A percentile compares a stretch with the other conserved stretches of the same genome.
These are phyloP conservation scores for Arthrobotrys sphaeroides DNA, from an alignment of 2,329 filamentous ascomycete genomes.

Conservation along the genomic window DNA sequence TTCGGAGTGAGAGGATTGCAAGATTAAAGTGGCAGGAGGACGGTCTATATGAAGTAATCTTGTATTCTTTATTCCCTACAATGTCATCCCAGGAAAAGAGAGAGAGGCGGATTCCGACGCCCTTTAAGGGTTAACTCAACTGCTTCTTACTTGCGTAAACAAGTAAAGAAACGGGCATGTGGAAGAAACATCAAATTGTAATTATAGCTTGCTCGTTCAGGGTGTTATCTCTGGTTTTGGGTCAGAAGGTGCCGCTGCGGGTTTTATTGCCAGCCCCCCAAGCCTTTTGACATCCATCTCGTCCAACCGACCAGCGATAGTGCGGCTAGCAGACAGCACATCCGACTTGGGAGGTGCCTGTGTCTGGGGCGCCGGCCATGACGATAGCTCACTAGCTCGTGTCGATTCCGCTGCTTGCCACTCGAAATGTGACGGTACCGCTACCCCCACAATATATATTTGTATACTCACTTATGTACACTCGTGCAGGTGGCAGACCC, in stretches of 20 bases:
- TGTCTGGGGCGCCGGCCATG: constrained; percentile 26
- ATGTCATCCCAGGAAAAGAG: constrained; percentile 19
- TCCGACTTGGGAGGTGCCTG: constrained; percentile 45
- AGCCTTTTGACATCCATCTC: background rate
- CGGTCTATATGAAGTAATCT: constrained; percentile 35
- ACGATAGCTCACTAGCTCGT: constrained; percentile 29
- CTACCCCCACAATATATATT: too few relatives aligned
- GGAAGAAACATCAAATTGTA: constrained; percentile 14
- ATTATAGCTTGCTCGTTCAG: constrained; percentile 28
- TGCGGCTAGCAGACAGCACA: constrained; percentile 46
- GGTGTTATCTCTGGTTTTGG: constrained; percentile 47
- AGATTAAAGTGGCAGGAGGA: constrained; percentile 27
- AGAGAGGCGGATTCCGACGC: constrained; percentile 47
- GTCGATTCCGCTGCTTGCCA: constrained; percentile 17
- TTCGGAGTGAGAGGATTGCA: constrained; percentile 1
- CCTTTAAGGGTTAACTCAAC: too few relatives aligned
- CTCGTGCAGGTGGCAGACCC: constrained; percentile 18
- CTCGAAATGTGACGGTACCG: background rate
- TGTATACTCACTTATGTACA: constrained; percentile 14
- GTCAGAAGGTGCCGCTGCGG: constrained; percentile 50
- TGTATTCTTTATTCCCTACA: constrained; percentile 2
- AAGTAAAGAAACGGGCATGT: constrained; percentile 38
- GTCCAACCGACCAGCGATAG: constrained; percentile 9
- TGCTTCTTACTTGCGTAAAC: background rate
- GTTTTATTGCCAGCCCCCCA: constrained; percentile 25